These are phyloP conservation scores for Skeletonema tropicum DNA, from an alignment of 108 stramenopile species.

Conservation along the genomic window DNA sequence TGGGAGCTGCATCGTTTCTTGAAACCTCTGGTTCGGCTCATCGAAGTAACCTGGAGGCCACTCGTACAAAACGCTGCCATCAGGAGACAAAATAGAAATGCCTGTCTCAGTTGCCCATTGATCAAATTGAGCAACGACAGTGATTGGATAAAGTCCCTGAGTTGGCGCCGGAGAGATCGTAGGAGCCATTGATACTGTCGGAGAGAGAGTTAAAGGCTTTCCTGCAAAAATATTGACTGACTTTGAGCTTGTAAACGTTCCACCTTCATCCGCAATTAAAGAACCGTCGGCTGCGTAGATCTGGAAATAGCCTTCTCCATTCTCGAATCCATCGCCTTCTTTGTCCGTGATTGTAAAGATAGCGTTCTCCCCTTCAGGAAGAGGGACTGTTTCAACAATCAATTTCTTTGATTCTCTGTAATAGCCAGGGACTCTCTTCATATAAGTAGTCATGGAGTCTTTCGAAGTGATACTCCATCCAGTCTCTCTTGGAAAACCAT, in stretches of 20 bases:
- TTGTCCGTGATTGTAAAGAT: constrained; percentile 18
- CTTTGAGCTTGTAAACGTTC: not conserved
- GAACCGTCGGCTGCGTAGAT: constrained; percentile 15
- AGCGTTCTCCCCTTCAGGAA: constrained; percentile 19
- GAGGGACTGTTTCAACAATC: constrained; percentile 9
- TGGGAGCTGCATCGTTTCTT: constrained; percentile 17
- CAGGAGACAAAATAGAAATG: constrained; percentile 8
- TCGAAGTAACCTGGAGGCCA: constrained; percentile 19
- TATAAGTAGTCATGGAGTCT: constrained; percentile 5
- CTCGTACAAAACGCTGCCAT: constrained; percentile 5
- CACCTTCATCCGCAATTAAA: constrained; percentile 8
- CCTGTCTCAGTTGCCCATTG: constrained; percentile 25
- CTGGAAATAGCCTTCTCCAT: constrained; percentile 20
- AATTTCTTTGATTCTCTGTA: constrained; percentile 13
- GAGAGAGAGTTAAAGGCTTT: constrained; percentile 15
- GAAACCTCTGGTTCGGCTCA: not conserved
- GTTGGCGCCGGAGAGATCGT: constrained; percentile 15
- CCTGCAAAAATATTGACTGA: constrained; percentile 9
- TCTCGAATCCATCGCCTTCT: constrained; percentile 18
- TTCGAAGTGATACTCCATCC: constrained; percentile 14
- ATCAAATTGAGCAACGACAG: constrained; percentile 23
- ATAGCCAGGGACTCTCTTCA: constrained; percentile 14
- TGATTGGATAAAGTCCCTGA: constrained; percentile 4
- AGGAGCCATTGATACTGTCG: constrained; percentile 8
- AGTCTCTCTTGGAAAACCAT: constrained; percentile 20